phyloP scores from a whole-genome alignment of 331 rosid genomes.

The Malus hybrid region DNA sequence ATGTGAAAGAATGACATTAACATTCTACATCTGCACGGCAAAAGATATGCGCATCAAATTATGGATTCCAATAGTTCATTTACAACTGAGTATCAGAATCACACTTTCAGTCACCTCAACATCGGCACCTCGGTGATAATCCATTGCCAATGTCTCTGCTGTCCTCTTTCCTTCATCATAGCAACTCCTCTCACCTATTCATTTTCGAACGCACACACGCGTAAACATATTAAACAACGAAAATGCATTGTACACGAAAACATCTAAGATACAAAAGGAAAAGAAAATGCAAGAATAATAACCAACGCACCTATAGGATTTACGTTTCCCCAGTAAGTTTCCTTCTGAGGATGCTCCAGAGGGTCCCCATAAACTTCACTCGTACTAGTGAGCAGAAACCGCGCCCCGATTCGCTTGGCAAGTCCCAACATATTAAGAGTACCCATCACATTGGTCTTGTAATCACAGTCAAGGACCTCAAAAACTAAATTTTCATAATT shows the following conservation, averaged over 20 bases:
- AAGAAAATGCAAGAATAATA: background rate
- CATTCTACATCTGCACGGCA: background rate
- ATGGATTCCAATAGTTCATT: background rate
- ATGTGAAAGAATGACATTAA: background rate
- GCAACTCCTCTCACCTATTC: constrained; percentile 90
- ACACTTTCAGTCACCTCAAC: constrained; percentile 57
- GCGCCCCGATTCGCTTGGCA: constrained; percentile 94
- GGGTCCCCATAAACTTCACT: constrained; percentile 99
- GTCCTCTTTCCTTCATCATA: constrained; percentile 99
- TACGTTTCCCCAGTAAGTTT: constrained; percentile 98
- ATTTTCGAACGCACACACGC: background rate
- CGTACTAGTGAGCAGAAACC: constrained; percentile 90
- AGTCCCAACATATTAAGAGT: constrained; percentile 94
- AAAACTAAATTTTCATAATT: background rate
- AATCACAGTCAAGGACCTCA: constrained; percentile 42
- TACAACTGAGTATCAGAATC: background rate
- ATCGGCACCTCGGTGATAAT: constrained; percentile 93
- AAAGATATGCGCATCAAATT: background rate
- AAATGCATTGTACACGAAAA: background rate
- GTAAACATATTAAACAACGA: background rate
- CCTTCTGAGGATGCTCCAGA: constrained; percentile 95
- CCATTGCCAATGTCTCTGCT: constrained; percentile 91
- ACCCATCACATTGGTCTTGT: constrained; percentile 99
- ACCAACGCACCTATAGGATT: constrained; percentile 85
- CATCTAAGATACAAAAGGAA: background rate